Percentiles rank a stretch among this genome's conserved stretches.
Evolutionary conservation across 148 eudicot species (phyloP).

Genomic region (Mesembryanthemum crystallinum): DNA sequence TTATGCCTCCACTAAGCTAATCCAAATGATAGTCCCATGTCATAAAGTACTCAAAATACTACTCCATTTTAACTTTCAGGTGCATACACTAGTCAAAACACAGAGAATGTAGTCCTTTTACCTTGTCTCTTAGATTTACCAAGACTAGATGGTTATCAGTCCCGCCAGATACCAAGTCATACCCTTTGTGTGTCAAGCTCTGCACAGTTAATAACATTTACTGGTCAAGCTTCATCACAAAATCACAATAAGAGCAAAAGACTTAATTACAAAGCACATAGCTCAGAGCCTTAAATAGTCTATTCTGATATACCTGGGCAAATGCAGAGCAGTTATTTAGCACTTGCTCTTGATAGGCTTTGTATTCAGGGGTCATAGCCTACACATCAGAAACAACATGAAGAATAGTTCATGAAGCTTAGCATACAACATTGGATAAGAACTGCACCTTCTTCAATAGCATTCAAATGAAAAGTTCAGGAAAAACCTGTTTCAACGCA

Average conservation of each 20-base stretch:
- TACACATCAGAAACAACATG: slow-evolving; percentile 29
- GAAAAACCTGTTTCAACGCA: slow-evolving; percentile 84
- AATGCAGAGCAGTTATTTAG: slow-evolving; percentile 84
- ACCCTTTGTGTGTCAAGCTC: slow-evolving; percentile 67
- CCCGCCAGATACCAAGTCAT: slow-evolving; percentile 97
- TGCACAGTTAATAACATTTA: slow-evolving; percentile 35
- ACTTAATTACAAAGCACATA: slow-evolving; percentile 6
- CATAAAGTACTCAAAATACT: not conserved
- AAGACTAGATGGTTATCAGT: slow-evolving; percentile 94
- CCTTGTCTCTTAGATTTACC: slow-evolving; percentile 89
- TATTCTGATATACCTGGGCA: slow-evolving; percentile 61
- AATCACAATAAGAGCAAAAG: slow-evolving; percentile 45
- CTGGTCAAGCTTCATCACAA: slow-evolving; percentile 17
- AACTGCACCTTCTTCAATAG: not conserved
- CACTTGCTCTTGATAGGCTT: slow-evolving; percentile 98
- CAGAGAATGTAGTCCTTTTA: slow-evolving; percentile 26
- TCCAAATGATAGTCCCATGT: not conserved
- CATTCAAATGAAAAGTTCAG: slow-evolving; percentile 18
- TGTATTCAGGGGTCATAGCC: slow-evolving; percentile 91
- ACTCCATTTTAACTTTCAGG: not conserved
- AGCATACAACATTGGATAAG: not conserved
- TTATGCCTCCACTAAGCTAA: not conserved
- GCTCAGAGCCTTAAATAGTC: not conserved
- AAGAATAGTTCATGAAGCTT: not conserved
- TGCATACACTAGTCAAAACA: not conserved